phyloP scores from a whole-genome alignment of 805 yeast genomes.

The Wickerhamomyces queroliae region DNA sequence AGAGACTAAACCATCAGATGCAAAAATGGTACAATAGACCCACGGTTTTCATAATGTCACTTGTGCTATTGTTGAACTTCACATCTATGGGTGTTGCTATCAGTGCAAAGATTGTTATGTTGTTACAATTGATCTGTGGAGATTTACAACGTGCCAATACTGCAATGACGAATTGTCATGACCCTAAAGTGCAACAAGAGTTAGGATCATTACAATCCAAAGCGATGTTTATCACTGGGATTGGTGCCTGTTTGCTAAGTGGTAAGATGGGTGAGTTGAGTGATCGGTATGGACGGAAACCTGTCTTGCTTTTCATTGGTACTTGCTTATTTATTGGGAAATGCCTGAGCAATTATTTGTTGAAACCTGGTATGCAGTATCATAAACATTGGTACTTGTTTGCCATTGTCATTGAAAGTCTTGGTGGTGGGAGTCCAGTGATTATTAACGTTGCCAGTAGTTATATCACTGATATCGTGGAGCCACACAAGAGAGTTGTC shows the following conservation, averaged over 20 bases:
- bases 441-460: constrained; percentile 56
- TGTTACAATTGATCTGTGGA: constrained; percentile 29
- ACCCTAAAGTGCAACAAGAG: constrained; percentile 33
- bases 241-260: constrained; percentile 44
- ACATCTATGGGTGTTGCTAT: constrained; percentile 33
- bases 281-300: constrained; percentile 59
- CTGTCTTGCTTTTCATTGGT: constrained; percentile 34
- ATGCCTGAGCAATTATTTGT: constrained; percentile 15
- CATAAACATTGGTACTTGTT: constrained; percentile 34
- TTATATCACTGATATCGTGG: constrained; percentile 70
- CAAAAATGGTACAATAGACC: constrained; percentile 55
- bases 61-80: constrained; percentile 35
- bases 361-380: constrained; percentile 31
- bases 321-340: constrained; percentile 19
- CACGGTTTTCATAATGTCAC: constrained; percentile 42
- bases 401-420: constrained; percentile 38
- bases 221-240: constrained; percentile 33
- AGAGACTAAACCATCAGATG: constrained; percentile 34
- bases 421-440: constrained; percentile 60
- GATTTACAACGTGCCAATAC: constrained; percentile 10
- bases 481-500: constrained; percentile 50
- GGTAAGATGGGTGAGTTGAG: constrained; percentile 60
- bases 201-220: constrained; percentile 47
- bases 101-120: constrained; percentile 31
- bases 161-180: constrained; percentile 26